Percentiles rank a stretch among this genome's conserved stretches.
phyloP scores from a whole-genome alignment of 768 basidiomycete genomes.

The Tulasnella sp. region DNA sequence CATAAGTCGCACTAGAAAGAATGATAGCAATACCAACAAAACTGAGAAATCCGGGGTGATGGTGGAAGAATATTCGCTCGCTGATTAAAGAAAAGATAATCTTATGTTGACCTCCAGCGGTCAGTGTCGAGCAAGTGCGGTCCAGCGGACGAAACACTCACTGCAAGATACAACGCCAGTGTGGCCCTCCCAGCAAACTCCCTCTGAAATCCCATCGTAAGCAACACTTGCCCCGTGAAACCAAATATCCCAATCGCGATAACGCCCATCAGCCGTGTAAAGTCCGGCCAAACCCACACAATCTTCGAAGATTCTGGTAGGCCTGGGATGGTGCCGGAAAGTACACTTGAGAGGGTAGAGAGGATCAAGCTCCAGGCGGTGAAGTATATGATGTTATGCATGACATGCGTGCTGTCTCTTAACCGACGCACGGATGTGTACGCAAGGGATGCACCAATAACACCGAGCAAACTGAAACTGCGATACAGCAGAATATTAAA shows the following conservation, averaged over 20 bases:
- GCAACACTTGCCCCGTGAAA: conserved; percentile 3
- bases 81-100: conserved; percentile 10
- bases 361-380: conserved; percentile 9
- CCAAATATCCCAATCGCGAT: conserved; percentile 7
- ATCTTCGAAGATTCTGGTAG: background rate
- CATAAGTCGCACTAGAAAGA: background rate
- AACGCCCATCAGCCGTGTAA: background rate
- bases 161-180: background rate
- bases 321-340: background rate
- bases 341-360: background rate
- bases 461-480: conserved; percentile 9
- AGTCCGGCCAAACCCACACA: conserved; percentile 8
- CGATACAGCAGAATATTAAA: background rate
- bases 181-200: conserved; percentile 12
- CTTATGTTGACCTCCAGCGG: background rate
- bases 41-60: background rate
- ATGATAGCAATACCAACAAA: conserved; percentile 6
- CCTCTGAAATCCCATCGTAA: conserved; percentile 6
- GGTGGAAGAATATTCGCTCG: conserved; percentile 5
- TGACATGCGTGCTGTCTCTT: background rate
- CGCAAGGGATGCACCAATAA: conserved; percentile 4
- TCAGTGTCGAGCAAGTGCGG: background rate
- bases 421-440: conserved; percentile 4
- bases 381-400: conserved; percentile 13
- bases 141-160: background rate